Evolutionary conservation across 1,284 basidiomycete genomes (phyloP).

Genomic region (Ganoderma leucocontextum): DNA sequence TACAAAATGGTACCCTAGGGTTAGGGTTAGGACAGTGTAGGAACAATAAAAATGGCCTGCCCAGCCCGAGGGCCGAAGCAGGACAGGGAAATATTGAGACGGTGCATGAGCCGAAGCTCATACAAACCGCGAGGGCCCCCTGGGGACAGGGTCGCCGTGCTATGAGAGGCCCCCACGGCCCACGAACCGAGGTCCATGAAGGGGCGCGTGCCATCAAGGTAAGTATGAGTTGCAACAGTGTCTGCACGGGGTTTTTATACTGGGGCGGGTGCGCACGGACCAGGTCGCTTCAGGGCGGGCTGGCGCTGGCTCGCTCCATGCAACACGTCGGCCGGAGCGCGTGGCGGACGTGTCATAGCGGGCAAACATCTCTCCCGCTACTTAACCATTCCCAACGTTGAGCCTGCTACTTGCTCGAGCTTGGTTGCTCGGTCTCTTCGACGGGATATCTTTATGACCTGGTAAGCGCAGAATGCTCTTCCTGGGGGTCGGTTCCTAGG

Average conservation of each 20-base stretch:
- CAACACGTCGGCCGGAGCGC: neutral
- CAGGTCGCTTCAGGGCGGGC: conserved; percentile 39
- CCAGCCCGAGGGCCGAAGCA: conserved; percentile 57
- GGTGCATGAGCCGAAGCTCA: conserved; percentile 72
- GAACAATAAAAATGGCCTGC: conserved; percentile 44
- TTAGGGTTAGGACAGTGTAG: conserved; percentile 41
- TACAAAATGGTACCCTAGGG: conserved; percentile 20
- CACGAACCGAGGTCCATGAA: conserved; percentile 52
- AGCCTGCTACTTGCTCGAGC: neutral
- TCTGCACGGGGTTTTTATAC: conserved; percentile 35
- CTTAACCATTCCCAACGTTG: conserved; percentile 4
- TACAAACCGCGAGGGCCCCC: conserved; percentile 60
- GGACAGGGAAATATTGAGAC: conserved; percentile 78
- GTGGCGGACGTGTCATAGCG: conserved; percentile 6
- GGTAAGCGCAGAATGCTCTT: neutral
- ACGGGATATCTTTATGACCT: neutral
- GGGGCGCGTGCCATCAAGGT: conserved; percentile 50
- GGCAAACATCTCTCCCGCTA: neutral
- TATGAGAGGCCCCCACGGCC: conserved; percentile 61
- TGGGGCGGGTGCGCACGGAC: conserved; percentile 39
- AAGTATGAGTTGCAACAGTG: conserved; percentile 44
- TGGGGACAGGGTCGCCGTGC: conserved; percentile 76
- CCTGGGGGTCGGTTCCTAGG: conserved; percentile 1
- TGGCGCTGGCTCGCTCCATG: neutral
- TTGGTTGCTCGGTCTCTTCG: neutral